Evolutionary conservation across 106 monocot species (phyloP).

Genomic region (Dactylorhiza incarnata): DNA sequence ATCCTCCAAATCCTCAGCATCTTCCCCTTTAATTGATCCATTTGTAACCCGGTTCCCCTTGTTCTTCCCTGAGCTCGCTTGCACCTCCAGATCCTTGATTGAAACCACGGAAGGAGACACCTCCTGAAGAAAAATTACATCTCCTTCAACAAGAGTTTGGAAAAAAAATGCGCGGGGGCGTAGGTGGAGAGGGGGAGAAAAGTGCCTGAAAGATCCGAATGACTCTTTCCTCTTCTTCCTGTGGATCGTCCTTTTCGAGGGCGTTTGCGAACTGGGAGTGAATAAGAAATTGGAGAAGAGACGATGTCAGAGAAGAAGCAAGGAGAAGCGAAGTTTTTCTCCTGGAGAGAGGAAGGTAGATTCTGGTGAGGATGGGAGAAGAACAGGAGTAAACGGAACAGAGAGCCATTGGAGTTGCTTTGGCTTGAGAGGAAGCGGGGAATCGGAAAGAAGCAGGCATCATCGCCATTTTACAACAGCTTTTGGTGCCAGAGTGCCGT

Average conservation of each 20-base stretch:
- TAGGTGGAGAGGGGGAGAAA: not conserved
- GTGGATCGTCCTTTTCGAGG: constrained; percentile 17
- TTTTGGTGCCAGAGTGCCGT: not conserved
- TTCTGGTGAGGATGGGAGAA: not conserved
- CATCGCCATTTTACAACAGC: not conserved
- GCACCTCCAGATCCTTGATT: constrained; percentile 59
- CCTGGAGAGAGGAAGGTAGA: not conserved
- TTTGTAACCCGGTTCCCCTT: constrained; percentile 3
- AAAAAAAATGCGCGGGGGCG: not conserved
- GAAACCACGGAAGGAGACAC: constrained; percentile 70
- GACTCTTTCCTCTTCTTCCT: constrained; percentile 34
- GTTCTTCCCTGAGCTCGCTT: constrained; percentile 3
- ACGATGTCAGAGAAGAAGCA: not conserved
- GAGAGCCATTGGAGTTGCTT: not conserved
- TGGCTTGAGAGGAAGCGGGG: not conserved
- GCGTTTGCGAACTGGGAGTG: constrained; percentile 11
- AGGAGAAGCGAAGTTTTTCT: not conserved
- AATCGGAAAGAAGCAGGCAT: constrained; percentile 1
- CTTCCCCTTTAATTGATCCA: constrained; percentile 10
- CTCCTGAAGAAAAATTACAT: constrained; percentile 26
- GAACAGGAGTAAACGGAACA: not conserved
- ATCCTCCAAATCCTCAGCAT: constrained; percentile 20
- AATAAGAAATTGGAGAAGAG: not conserved
- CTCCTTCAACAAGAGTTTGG: not conserved
- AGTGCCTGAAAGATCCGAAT: constrained; percentile 41